Evolutionary conservation across 257 asterid genomes (phyloP).

Genomic region (Penstemon eatonii): DNA sequence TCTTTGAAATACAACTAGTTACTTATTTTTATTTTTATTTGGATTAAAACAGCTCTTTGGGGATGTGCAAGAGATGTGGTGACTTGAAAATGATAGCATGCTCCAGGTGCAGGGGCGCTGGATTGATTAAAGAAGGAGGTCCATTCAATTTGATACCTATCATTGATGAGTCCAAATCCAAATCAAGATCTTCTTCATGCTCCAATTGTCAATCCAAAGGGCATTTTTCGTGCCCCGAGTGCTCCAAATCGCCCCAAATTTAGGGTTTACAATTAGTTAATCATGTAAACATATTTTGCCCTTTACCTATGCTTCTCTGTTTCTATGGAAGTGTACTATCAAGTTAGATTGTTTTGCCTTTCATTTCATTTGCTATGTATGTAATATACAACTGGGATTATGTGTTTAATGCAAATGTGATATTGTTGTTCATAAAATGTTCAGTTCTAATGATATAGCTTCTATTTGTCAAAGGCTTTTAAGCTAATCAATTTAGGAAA

Average conservation of each 20-base stretch:
- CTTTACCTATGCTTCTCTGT: no score
- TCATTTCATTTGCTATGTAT: no score
- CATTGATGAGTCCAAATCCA: slow-evolving; percentile 33
- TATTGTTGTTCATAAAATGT: no score
- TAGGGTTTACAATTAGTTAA: neutral
- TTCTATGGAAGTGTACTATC: no score
- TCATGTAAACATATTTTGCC: no score
- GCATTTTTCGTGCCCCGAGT: slow-evolving; percentile 63
- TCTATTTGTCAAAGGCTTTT: no score
- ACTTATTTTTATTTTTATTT: neutral
- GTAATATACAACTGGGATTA: no score
- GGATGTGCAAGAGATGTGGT: slow-evolving; percentile 91
- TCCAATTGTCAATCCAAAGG: slow-evolving; percentile 59
- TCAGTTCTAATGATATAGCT: no score
- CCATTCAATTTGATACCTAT: slow-evolving; percentile 47
- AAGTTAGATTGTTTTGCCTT: no score
- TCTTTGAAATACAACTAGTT: neutral
- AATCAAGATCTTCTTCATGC: slow-evolving; percentile 39
- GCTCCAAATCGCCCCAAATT: slow-evolving; percentile 39
- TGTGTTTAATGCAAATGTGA: no score
- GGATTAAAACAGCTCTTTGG: slow-evolving; percentile 56
- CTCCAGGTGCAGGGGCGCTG: slow-evolving; percentile 74
- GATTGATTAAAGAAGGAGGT: slow-evolving; percentile 49
- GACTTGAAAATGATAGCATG: slow-evolving; percentile 77
- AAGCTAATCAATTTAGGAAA: no score